Base-by-base conservation (phyloP, 1,284 basidiomycete genomes). In the Pisolithus thermaeus region DNA sequence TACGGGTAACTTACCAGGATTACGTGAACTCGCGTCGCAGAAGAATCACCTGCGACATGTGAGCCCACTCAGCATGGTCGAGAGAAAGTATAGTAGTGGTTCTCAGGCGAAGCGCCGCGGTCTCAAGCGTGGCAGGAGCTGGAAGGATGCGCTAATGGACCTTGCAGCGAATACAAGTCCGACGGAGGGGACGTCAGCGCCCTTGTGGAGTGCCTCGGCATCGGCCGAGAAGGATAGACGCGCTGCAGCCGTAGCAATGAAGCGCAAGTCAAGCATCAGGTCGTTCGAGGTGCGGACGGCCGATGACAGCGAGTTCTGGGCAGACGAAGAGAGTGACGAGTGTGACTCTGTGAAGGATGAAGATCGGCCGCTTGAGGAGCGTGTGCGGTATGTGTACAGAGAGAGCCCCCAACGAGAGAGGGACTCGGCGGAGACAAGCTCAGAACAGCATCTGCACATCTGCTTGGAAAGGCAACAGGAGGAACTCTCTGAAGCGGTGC, bases 1-100 rank as follows among this genome's bases (percentile, higher is more conserved):
- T 0, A 82, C 86, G n/a, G 80, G 81, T 1, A 78, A 83, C 62
- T 66, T 87, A 14, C 76, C 80, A 20, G 84, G 86, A 0, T 66
- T 93, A 56, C 72, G 69, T 48, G 77, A 80, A 50, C 60, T 83
- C 41, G 81, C 81, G 6, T 83, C 84, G 54, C 87, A 89, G 65
- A 96, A 96, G 70, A 88, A 96, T 62, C 94, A 97, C 64, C 71
- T 93, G 61, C 79, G 86, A 55, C 88, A 92, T 64, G 79, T 89
- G 70, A 90, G 88, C 54, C 93, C 93, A 7, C 73, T 97, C 46
- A 85, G 85, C 53, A 92, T 96, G 75, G 91, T 96, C 18, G 81
- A 83, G 43, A 90, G 93, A 63, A 74, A 75, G 50, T 70, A 69
- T 49, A 14, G 23, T 12, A 27, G 41, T 27, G 67, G 25, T 41